Percentiles rank a stretch among this genome's conserved stretches.
These are phyloP conservation scores for Solanum ossicruentum DNA, from an alignment of 257 asterid genomes.

Conservation along the genomic window DNA sequence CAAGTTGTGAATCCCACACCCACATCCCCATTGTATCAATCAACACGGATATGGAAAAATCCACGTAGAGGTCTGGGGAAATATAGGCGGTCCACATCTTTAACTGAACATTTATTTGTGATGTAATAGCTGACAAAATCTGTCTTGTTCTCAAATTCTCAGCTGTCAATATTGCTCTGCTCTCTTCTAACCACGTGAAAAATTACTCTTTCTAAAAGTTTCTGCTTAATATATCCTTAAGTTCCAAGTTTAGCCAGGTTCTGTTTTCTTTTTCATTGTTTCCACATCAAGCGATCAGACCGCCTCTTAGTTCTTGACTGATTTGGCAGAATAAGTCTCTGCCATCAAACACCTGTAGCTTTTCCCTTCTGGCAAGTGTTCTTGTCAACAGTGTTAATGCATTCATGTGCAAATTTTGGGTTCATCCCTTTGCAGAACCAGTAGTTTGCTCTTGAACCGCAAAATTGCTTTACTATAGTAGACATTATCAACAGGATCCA, in stretches of 20 bases:
- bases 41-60: background rate
- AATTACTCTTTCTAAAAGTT: background rate
- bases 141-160: background rate
- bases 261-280: background rate
- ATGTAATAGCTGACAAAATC: background rate
- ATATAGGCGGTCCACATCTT: background rate
- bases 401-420: background rate
- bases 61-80: background rate
- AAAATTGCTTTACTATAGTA: background rate
- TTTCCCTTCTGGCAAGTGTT: background rate
- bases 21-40: background rate
- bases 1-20: background rate
- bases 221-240: background rate
- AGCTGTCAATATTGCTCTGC: background rate
- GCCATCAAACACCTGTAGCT: background rate
- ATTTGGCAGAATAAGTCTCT: background rate
- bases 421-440: background rate
- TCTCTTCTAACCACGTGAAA: background rate
- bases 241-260: background rate
- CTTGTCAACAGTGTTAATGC: background rate
- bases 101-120: background rate
- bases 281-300: background rate
- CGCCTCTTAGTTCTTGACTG: background rate
- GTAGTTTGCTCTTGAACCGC: background rate
- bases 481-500: background rate